Conservation (phyloP, 768 basidiomycete genomes). For the Leucocoprinus sp. region DNA sequence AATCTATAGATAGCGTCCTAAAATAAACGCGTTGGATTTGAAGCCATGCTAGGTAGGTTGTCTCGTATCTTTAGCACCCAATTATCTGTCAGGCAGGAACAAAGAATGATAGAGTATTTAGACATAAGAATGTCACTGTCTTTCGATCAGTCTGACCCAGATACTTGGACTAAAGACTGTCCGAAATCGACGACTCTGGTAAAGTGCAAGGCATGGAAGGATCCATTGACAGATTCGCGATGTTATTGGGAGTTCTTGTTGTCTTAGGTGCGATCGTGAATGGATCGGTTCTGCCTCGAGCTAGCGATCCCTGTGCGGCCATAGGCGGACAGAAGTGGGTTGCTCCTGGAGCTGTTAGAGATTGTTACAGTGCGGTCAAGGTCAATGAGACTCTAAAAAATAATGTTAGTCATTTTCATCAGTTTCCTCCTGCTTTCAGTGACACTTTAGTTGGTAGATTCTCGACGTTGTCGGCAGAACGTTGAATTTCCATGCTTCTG, state of each 20-base stretch:
- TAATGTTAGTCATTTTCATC: conserved; percentile 33
- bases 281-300: conserved; percentile 3
- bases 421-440: neutral
- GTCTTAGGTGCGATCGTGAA: neutral
- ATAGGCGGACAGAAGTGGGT: conserved; percentile 54
- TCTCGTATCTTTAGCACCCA: no score
- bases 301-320: conserved; percentile 41
- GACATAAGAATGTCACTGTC: no score
- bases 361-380: conserved; percentile 43
- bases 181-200: neutral
- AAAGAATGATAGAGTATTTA: no score
- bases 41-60: no score
- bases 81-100: no score
- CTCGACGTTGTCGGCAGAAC: conserved; percentile 54
- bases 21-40: no score
- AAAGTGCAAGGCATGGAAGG: neutral
- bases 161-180: neutral
- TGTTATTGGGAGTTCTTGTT: conserved; percentile 1
- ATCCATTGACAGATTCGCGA: neutral
- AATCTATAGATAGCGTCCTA: no score
- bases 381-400: conserved; percentile 39
- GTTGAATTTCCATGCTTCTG: conserved; percentile 55
- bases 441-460: conserved; percentile 27
- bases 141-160: no score
- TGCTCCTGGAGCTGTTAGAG: conserved; percentile 40